Percentiles rank a stretch among this genome's conserved stretches.
These are phyloP conservation scores for Isoetes taiwanensis DNA, from an alignment of 75 land plant species.

Conservation along the genomic window DNA sequence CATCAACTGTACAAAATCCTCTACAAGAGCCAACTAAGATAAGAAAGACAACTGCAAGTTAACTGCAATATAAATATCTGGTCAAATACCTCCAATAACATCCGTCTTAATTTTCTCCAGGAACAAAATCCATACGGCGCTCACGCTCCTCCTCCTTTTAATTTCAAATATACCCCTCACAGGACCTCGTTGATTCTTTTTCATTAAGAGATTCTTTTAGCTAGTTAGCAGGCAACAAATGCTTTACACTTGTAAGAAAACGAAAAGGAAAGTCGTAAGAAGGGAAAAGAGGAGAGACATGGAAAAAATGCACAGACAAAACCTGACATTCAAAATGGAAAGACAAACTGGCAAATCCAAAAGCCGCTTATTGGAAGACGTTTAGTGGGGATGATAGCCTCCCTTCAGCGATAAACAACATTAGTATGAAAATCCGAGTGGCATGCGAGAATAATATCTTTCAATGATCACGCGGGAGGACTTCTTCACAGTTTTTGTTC, in stretches of 20 bases:
- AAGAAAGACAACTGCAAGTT: too few species aligned
- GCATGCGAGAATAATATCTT: constrained; percentile 51
- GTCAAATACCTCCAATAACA: constrained; percentile 33
- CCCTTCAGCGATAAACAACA: constrained; percentile 50
- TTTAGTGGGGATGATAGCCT: constrained; percentile 50
- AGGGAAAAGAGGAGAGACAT: too few species aligned
- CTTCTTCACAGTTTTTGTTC: constrained; percentile 68
- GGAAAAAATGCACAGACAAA: too few species aligned
- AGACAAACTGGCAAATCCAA: constrained; percentile 39
- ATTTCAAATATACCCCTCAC: constrained; percentile 51
- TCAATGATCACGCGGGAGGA: constrained; percentile 52
- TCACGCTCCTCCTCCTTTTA: constrained; percentile 71
- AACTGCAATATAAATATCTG: too few species aligned
- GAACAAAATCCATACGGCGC: constrained; percentile 60
- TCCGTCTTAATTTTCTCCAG: constrained; percentile 48
- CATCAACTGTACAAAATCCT: neutral
- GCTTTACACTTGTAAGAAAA: too few species aligned
- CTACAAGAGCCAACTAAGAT: neutral
- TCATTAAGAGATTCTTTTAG: constrained; percentile 36
- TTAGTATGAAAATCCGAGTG: constrained; percentile 62
- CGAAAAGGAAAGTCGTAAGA: neutral
- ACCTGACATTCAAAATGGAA: too few species aligned
- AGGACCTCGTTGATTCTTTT: constrained; percentile 51
- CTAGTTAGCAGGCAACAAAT: too few species aligned
- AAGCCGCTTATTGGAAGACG: constrained; percentile 55